Evolutionary conservation across 2,329 filamentous ascomycete species (phyloP).

Genomic region (Didymella pinodella): DNA sequence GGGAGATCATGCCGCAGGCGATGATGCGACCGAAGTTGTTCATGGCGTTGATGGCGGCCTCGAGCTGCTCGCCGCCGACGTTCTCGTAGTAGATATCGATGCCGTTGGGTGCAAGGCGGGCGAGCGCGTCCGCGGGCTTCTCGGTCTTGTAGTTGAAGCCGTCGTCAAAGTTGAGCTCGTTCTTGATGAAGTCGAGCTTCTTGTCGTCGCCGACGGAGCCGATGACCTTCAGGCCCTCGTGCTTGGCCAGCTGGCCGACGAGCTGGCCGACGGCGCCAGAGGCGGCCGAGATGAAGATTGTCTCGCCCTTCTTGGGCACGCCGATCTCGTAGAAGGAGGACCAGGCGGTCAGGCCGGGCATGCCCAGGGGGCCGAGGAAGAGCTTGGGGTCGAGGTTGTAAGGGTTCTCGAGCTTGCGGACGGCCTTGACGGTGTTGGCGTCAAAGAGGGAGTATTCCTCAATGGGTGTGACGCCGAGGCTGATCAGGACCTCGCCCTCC

Average conservation of each 20-base stretch:
- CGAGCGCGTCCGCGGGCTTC: conserved; percentile 70
- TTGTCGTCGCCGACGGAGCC: conserved; percentile 81
- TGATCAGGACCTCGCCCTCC: conserved; percentile 71
- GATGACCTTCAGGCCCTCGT: conserved; percentile 79
- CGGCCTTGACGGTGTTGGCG: conserved; percentile 53
- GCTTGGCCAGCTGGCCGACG: conserved; percentile 84
- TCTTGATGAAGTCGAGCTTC: conserved; percentile 77
- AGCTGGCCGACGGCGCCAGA: conserved; percentile 83
- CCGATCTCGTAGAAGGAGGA: conserved; percentile 78
- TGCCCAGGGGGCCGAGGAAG: conserved; percentile 79
- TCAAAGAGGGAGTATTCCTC: conserved; percentile 73
- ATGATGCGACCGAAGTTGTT: conserved; percentile 72
- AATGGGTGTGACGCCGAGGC: conserved; percentile 59
- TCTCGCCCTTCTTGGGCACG: conserved; percentile 77
- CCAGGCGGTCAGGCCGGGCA: conserved; percentile 81
- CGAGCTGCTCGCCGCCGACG: conserved; percentile 77
- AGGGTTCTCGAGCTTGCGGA: conserved; percentile 72
- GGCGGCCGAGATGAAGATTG: conserved; percentile 82
- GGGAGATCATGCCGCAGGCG: conserved; percentile 71
- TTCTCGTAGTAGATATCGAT: conserved; percentile 88
- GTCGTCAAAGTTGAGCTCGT: conserved; percentile 73
- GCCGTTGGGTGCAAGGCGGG: conserved; percentile 75
- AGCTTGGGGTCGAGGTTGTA: conserved; percentile 69
- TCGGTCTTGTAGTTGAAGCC: conserved; percentile 93
- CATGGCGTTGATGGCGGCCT: conserved; percentile 70